Base-by-base conservation (phyloP, 768 basidiomycete genomes). In the Tulasnella sp. region DNA sequence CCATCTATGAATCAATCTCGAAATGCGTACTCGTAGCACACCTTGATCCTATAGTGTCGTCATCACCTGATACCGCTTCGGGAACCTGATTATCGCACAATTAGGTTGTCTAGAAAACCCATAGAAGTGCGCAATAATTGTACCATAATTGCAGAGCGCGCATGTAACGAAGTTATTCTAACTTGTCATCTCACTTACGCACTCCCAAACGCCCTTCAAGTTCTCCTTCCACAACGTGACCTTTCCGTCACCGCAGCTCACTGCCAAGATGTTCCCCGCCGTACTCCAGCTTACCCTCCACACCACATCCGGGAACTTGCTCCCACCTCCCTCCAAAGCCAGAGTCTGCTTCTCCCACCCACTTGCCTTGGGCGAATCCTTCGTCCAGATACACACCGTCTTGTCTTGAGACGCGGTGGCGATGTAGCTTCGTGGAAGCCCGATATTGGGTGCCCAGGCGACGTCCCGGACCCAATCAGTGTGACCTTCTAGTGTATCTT, bases 231-330 rank as follows among this genome's bases (percentile, higher is more conserved):
- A 99, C 51, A 97, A 74, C 7, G 88, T 92, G 21, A 99, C 94
- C 72, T 96, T 97, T 11, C 96, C 94, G 68, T 99, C 96, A 9
- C 92, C 93, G 70, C 92, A 94, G 70, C 90, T 92, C 45, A 98
- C 96, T 0, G 93, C 93, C 48, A 99, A 77, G 53, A 99, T 80
- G 68, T 97, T 98, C 17, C 94, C 94, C 0, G 93, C 90, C 24
- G 97, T 78, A 64, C 90, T 93, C 96, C 96, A 99, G 46, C 88
- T 91, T 31, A 97, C 92, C n/a, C 93, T 81, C 96, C 94, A 99
- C 24, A 97, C 92, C 3, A 92, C 91, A 69, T 98, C 94, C 1
- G 91, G 89, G 74, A 98, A 98, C 69, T 87, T 92, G 22, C 87
- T 87, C 15, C 80, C 74, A 1, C 72, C 68, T 70, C 74, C 45